Evolutionary conservation across 2,329 filamentous ascomycete genomes (phyloP).

Genomic region (Calonectria naviculata): DNA sequence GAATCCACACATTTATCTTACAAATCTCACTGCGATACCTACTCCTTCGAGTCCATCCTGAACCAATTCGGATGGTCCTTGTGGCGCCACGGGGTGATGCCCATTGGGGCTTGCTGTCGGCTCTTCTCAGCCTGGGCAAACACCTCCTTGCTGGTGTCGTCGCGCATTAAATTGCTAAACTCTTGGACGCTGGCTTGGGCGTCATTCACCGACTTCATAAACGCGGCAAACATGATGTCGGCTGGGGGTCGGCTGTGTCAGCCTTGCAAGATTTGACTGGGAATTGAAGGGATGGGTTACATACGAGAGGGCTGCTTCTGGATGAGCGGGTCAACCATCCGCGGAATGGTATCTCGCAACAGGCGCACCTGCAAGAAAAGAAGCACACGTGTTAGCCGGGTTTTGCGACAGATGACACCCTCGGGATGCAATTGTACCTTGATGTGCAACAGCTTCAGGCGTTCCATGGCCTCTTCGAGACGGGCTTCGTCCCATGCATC

Average conservation of each 20-base stretch:
- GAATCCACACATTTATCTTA: slow-evolving; percentile 9
- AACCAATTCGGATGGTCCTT: slow-evolving; percentile 71
- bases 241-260: slow-evolving; percentile 51
- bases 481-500: slow-evolving; percentile 60
- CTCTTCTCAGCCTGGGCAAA: slow-evolving; percentile 65
- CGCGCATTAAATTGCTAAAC: slow-evolving; percentile 59
- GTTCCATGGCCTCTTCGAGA: slow-evolving; percentile 60
- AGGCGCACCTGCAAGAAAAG: slow-evolving; percentile 42
- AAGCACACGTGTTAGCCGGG: slow-evolving; percentile 29
- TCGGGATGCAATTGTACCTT: slow-evolving; percentile 52
- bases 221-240: slow-evolving; percentile 58
- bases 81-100: slow-evolving; percentile 69
- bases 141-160: slow-evolving; percentile 59
- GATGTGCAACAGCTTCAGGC: slow-evolving; percentile 65
- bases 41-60: slow-evolving; percentile 43
- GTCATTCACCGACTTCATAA: slow-evolving; percentile 58
- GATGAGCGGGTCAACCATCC: slow-evolving; percentile 59
- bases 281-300: slow-evolving; percentile 33
- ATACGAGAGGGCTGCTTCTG: slow-evolving; percentile 63
- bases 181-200: slow-evolving; percentile 64
- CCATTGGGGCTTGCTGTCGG: slow-evolving; percentile 63
- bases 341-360: slow-evolving; percentile 50
- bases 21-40: not conserved
- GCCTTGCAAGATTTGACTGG: slow-evolving; percentile 4
- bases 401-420: slow-evolving; percentile 20